Evolutionary conservation across 306 rosid genomes (phyloP).

Genomic region (Cucumis cinereus): DNA sequence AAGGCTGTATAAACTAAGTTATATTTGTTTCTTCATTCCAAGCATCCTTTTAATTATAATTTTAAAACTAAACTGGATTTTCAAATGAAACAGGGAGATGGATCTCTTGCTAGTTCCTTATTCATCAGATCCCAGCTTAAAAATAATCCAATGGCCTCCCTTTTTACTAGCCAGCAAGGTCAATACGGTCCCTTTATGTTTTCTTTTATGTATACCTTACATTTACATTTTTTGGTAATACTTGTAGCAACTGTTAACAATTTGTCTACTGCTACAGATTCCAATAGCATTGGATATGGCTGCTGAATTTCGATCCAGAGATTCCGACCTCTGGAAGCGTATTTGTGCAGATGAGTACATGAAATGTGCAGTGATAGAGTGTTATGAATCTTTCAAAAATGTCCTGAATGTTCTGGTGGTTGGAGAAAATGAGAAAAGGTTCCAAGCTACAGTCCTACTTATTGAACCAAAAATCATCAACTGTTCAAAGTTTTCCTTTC

Average conservation of each 20-base stretch:
- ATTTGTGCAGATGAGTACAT: slow-evolving; percentile 81
- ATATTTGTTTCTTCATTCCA: slow-evolving; percentile 15
- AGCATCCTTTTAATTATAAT: slow-evolving; percentile 10
- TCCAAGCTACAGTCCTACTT: slow-evolving; percentile 8
- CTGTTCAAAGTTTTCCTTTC: neutral
- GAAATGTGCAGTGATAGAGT: slow-evolving; percentile 91
- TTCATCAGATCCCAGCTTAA: slow-evolving; percentile 78
- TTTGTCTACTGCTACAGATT: slow-evolving; percentile 42
- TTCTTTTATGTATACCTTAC: slow-evolving; percentile 3
- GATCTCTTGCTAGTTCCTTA: slow-evolving; percentile 90
- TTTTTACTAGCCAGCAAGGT: slow-evolving; percentile 99
- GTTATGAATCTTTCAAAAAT: slow-evolving; percentile 74
- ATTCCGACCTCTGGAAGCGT: slow-evolving; percentile 90
- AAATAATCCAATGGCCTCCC: slow-evolving; percentile 96
- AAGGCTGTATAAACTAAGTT: slow-evolving; percentile 26
- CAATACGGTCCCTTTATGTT: slow-evolving; percentile 7
- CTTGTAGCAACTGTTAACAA: slow-evolving; percentile 18
- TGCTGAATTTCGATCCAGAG: slow-evolving; percentile 72
- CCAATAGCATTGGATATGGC: slow-evolving; percentile 95
- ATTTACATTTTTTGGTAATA: slow-evolving; percentile 3
- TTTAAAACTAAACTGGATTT: slow-evolving; percentile 20
- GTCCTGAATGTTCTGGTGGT: slow-evolving; percentile 53
- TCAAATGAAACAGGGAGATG: slow-evolving; percentile 72
- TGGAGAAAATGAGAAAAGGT: slow-evolving; percentile 91
- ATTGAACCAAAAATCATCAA: neutral